A percentile compares a stretch with the other conserved stretches of the same genome.
Conservation (phyloP, 768 basidiomycete genomes). For the Dictyophora rubrovolvata region DNA sequence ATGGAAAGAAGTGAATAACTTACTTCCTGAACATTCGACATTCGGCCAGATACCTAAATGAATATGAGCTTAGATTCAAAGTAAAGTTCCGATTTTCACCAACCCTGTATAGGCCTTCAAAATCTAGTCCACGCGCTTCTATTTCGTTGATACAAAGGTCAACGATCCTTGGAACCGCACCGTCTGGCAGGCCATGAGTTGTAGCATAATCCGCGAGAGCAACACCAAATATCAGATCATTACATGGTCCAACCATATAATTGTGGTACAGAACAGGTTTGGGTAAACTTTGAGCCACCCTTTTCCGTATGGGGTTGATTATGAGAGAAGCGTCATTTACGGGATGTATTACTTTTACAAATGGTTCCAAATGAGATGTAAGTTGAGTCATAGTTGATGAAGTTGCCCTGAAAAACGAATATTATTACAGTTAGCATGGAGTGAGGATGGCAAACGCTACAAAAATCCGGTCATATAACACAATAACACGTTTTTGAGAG, state of each 20-base stretch:
- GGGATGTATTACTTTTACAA: conserved; percentile 59
- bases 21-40: conserved; percentile 77
- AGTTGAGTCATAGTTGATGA: conserved; percentile 66
- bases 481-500: conserved; percentile 53
- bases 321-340: conserved; percentile 58
- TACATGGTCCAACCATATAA: conserved; percentile 73
- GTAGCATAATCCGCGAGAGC: conserved; percentile 84
- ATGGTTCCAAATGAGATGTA: conserved; percentile 48
- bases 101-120: conserved; percentile 76
- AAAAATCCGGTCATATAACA: conserved; percentile 74
- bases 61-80: conserved; percentile 2
- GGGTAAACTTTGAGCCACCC: conserved; percentile 55
- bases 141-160: conserved; percentile 74
- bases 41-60: conserved; percentile 67
- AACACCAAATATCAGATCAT: conserved; percentile 84
- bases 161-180: conserved; percentile 70
- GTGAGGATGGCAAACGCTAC: conserved; percentile 29
- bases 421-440: not conserved
- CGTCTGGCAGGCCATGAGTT: conserved; percentile 60
- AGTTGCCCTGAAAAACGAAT: conserved; percentile 51
- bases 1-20: conserved; percentile 14
- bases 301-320: conserved; percentile 45
- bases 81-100: conserved; percentile 14
- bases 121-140: conserved; percentile 66
- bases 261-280: conserved; percentile 68